Conservation (phyloP, 2,329 filamentous ascomycete species). For the Fusarium virguliforme region DNA sequence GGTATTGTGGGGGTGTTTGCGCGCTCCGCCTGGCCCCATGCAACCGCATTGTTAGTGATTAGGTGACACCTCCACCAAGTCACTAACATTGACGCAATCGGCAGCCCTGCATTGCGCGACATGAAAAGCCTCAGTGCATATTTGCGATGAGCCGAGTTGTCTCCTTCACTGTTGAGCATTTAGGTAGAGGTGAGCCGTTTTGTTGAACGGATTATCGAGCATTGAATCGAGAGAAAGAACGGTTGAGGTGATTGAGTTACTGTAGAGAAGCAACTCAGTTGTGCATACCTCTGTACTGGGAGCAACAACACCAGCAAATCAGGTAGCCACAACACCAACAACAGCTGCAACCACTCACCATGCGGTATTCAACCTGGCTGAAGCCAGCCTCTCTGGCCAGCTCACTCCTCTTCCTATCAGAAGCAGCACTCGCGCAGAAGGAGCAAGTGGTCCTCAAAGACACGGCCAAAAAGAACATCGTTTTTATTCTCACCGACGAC, state of each 20-base stretch:
- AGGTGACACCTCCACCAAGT: not conserved
- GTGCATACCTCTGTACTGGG: not conserved
- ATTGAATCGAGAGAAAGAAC: not conserved
- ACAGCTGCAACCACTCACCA: not conserved
- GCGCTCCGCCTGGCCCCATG: not conserved
- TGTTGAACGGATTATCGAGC: not conserved
- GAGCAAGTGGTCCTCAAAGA: slow-evolving; percentile 5
- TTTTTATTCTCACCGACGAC: slow-evolving; percentile 79
- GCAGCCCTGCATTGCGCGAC: slow-evolving; percentile 34
- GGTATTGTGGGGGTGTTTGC: slow-evolving; percentile 1
- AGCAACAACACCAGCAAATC: not conserved
- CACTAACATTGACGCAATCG: slow-evolving; percentile 48
- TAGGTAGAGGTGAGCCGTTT: not conserved
- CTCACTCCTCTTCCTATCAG: not conserved
- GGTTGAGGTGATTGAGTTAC: not conserved
- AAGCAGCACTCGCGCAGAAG: not conserved
- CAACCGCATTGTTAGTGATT: slow-evolving; percentile 34
- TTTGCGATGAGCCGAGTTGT: slow-evolving; percentile 1
- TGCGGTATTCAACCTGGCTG: slow-evolving; percentile 35
- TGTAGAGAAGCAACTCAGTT: not conserved
- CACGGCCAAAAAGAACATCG: slow-evolving; percentile 65
- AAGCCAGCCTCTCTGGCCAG: slow-evolving; percentile 12
- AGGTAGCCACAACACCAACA: not conserved
- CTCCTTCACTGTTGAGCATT: not conserved
- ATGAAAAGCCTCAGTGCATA: slow-evolving; percentile 12